Evolutionary conservation across 768 basidiomycete genomes (phyloP), one percentile per base, ranked within the genome.

Genomic region (Astraeus odoratus): DNA sequence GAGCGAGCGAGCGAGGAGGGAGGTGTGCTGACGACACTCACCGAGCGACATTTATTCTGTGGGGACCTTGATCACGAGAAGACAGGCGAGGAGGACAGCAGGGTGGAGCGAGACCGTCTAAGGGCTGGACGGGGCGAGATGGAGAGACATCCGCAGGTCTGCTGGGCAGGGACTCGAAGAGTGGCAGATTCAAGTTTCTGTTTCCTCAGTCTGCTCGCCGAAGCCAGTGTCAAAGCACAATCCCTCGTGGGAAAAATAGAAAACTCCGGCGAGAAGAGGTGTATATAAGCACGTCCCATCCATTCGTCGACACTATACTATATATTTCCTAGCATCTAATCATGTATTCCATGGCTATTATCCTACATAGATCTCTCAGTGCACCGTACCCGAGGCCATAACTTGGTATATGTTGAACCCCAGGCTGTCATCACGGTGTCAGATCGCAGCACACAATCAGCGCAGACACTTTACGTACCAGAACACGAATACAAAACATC

Each of bases 321-420:
- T 13, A 29, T 29, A n/a, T n/a, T n/a, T n/a, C n/a, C n/a, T n/a
- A n/a, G n/a, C n/a, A n/a, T n/a, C n/a, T n/a, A n/a, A 30, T 8
- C 29, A 30, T 8, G 29, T 35, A n/a, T 35, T 19, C 13, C 34
- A 35, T 8, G 10, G 33, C 19, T 35, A 35, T 35, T 5, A 6
- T 35, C 34, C 34, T 35, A 35, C 34, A 35, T 19, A 35, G n/a
- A n/a, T n/a, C n/a, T n/a, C n/a, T 18, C 34, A 8, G 30, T 7
- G 30, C 16, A 31, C 30, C 13, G 13, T 31, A 13, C 13, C 34
- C 10, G 19, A 35, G 12, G n/a, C 38, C 46, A 78, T 47, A 9
- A 86, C 70, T 48, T 77, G 69, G 57, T 89, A 87, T 41, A 91
- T 77, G 58, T 91, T 90, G 63, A 80, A 93, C 46, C 77, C 76